phyloP scores from a whole-genome alignment of 164 flowering plant genomes.

The Vitis rupestris region DNA sequence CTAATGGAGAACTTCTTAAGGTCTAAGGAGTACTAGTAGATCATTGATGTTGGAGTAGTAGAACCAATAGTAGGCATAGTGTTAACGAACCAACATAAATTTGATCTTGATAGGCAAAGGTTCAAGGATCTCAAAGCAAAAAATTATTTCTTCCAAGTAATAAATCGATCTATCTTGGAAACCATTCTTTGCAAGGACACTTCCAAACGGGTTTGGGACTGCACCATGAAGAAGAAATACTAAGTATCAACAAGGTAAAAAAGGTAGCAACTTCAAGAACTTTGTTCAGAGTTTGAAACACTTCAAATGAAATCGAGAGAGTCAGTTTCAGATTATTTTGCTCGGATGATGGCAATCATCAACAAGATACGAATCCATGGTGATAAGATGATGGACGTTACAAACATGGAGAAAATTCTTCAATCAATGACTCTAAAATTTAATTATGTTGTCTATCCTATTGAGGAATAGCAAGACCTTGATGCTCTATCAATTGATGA shows the following conservation, averaged over 20 bases:
- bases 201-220: constrained; percentile 22
- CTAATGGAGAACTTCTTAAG: constrained; percentile 7
- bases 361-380: constrained; percentile 18
- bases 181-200: constrained; percentile 23
- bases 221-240: constrained; percentile 14
- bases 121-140: constrained; percentile 13
- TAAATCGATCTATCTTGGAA: constrained; percentile 17
- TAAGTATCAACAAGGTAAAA: constrained; percentile 15
- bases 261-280: constrained; percentile 19
- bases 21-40: constrained; percentile 2
- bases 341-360: constrained; percentile 13
- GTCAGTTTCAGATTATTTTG: constrained; percentile 8
- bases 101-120: not conserved
- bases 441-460: constrained; percentile 23
- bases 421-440: constrained; percentile 20
- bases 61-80: not conserved
- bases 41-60: too few species aligned
- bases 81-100: not conserved
- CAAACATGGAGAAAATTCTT: constrained; percentile 19
- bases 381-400: constrained; percentile 17
- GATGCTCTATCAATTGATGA: constrained; percentile 18
- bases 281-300: constrained; percentile 9
- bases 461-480: constrained; percentile 19
- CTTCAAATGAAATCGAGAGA: constrained; percentile 19
- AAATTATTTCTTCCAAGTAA: constrained; percentile 13